A percentile compares a stretch with the other conserved stretches of the same genome.
Conservation (phyloP, 2,329 filamentous ascomycete species). For the Dactylonectria macrodidyma region DNA sequence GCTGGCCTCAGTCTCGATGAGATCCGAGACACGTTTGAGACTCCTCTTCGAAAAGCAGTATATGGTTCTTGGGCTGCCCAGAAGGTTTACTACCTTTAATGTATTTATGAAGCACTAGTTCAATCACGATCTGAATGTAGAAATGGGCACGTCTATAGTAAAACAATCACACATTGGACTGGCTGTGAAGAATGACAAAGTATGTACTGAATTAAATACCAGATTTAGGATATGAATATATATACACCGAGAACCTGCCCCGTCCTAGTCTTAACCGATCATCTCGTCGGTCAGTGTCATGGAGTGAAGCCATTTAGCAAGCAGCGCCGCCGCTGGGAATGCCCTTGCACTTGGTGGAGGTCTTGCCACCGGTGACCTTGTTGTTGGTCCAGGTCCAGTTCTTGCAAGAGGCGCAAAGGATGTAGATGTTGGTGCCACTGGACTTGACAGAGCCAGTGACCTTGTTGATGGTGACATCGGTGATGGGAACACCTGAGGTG, state of each 20-base stretch:
- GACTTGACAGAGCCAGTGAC: slow-evolving; percentile 60
- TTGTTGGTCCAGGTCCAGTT: slow-evolving; percentile 68
- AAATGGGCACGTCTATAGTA: not conserved
- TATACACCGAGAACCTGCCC: not conserved
- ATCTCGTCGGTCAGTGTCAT: not conserved
- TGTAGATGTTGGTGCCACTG: slow-evolving; percentile 61
- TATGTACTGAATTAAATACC: slow-evolving; percentile 4
- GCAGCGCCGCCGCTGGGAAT: slow-evolving; percentile 46
- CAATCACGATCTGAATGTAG: no score
- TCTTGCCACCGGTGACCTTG: slow-evolving; percentile 66
- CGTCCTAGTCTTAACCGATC: not conserved
- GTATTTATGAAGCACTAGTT: not conserved
- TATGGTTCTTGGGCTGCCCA: slow-evolving; percentile 20
- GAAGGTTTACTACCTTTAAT: slow-evolving; percentile 10
- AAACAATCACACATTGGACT: not conserved
- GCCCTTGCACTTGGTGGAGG: slow-evolving; percentile 45
- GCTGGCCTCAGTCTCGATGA: slow-evolving; percentile 47
- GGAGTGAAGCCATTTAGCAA: slow-evolving; percentile 30
- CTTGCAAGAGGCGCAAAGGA: slow-evolving; percentile 66
- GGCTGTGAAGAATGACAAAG: not conserved
- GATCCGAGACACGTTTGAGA: slow-evolving; percentile 50
- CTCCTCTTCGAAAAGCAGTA: slow-evolving; percentile 29
- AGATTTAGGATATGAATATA: not conserved
- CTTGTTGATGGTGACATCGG: slow-evolving; percentile 59
- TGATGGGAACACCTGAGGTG: slow-evolving; percentile 68